These are phyloP conservation scores for Cytospora leucostoma DNA, from an alignment of 2,329 filamentous ascomycete genomes.

Conservation along the genomic window DNA sequence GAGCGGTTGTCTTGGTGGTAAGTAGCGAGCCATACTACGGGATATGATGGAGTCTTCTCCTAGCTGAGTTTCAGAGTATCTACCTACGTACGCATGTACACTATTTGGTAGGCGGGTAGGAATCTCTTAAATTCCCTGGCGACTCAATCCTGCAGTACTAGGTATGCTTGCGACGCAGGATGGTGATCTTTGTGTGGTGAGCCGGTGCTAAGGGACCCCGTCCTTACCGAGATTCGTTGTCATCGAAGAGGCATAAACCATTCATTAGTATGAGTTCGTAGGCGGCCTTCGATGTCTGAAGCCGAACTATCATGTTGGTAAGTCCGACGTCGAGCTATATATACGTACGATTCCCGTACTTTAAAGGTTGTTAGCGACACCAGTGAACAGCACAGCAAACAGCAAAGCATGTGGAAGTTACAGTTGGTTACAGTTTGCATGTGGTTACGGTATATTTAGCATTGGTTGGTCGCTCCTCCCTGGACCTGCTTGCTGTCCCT, in stretches of 20 bases:
- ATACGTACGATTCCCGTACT: no score
- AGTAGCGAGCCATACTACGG: neutral
- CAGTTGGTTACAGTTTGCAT: neutral
- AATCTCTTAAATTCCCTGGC: no score
- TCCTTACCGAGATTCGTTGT: neutral
- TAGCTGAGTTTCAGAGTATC: neutral
- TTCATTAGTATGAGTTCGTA: no score
- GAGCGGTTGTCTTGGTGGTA: neutral
- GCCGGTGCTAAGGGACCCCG: neutral
- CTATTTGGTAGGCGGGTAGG: no score
- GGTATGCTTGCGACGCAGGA: conserved; percentile 18
- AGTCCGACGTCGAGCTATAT: neutral
- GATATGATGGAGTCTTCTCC: neutral
- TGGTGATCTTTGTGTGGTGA: neutral
- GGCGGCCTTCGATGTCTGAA: neutral
- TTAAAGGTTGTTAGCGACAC: no score
- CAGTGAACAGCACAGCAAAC: neutral
- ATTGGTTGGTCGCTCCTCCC: neutral
- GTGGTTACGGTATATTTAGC: neutral
- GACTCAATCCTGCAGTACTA: no score
- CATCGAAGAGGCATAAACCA: no score
- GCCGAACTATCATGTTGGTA: neutral
- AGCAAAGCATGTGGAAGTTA: neutral
- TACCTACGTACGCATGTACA: no score
- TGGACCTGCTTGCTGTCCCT: neutral